Conservation (phyloP, 495 filamentous ascomycete species). For the Penicillium canescens region DNA sequence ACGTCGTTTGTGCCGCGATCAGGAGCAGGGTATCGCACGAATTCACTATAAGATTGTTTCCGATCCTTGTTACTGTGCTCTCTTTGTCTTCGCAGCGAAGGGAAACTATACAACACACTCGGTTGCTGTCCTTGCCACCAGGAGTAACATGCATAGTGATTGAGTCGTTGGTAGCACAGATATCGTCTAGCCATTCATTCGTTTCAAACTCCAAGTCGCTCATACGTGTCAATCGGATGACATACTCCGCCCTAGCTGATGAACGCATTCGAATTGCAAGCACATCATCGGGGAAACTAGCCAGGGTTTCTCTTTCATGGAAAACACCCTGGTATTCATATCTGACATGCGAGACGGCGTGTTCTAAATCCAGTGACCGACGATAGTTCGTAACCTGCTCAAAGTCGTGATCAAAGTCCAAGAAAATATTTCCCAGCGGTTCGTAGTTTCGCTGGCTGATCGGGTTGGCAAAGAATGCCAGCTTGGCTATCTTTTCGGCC, state of each 20-base stretch:
- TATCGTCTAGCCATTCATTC: constrained; percentile 41
- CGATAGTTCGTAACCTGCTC: constrained; percentile 36
- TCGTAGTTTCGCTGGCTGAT: constrained; percentile 47
- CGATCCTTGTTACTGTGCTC: constrained; percentile 25
- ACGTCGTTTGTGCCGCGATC: constrained; percentile 42
- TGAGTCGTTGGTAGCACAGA: constrained; percentile 19
- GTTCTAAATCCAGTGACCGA: constrained; percentile 43
- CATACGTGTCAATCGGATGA: constrained; percentile 31
- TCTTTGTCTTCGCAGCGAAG: constrained; percentile 23
- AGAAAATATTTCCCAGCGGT: constrained; percentile 42
- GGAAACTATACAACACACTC: constrained; percentile 32
- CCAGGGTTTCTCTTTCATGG: constrained; percentile 36
- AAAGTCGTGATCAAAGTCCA: constrained; percentile 44
- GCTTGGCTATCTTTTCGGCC: constrained; percentile 41
- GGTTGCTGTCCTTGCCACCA: constrained; percentile 33
- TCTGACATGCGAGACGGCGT: constrained; percentile 34
- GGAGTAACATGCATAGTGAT: constrained; percentile 43
- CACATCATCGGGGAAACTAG: constrained; percentile 42
- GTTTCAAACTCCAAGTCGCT: constrained; percentile 41
- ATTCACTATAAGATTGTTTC: constrained; percentile 32
- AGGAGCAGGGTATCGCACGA: constrained; percentile 32
- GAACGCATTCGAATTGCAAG: constrained; percentile 42
- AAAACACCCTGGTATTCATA: constrained; percentile 35
- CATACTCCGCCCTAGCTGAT: constrained; percentile 24
- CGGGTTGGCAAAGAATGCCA: constrained; percentile 45